Conservation (phyloP, 768 basidiomycete species). For the Russula foetens region DNA sequence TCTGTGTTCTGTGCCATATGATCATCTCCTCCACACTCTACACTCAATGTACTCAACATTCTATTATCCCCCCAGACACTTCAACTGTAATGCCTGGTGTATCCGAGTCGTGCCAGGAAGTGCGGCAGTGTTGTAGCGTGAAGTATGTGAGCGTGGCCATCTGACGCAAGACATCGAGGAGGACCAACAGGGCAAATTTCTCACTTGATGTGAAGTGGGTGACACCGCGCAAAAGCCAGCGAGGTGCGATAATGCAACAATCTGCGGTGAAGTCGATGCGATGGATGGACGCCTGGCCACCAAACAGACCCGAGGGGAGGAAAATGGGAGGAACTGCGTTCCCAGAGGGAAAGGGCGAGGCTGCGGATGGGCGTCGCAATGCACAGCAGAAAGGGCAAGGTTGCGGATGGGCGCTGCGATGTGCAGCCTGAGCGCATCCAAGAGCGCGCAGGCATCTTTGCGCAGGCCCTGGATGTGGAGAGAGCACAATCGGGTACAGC, state of each 20-base stretch:
- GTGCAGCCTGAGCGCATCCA: conserved; percentile 1
- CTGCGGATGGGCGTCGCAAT: not conserved
- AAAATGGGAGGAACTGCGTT: not conserved
- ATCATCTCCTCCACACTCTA: too few species aligned
- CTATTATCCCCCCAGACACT: too few species aligned
- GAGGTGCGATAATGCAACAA: conserved; percentile 1
- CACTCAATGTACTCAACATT: too few species aligned
- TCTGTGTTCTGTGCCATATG: too few species aligned
- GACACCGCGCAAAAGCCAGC: conserved; percentile 8
- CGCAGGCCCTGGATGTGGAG: not conserved
- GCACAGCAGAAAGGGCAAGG: conserved; percentile 6
- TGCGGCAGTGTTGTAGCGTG: conserved; percentile 3
- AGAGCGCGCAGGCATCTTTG: not conserved
- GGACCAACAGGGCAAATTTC: not conserved
- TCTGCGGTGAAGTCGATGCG: conserved; percentile 1
- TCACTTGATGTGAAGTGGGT: conserved; percentile 13
- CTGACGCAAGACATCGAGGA: conserved; percentile 3
- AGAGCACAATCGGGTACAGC: conserved; percentile 7
- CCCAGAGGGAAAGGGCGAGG: conserved; percentile 5
- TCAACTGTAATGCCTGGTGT: too few species aligned
- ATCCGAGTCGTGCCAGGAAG: not conserved
- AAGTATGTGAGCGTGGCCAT: conserved; percentile 7
- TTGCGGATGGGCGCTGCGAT: not conserved
- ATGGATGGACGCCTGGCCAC: conserved; percentile 2
- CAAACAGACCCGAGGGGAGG: conserved; percentile 3